A percentile compares a stretch with the other conserved stretches of the same genome.
Conservation (phyloP, 179 eudicot genomes). For the Patellifolia procumbens region DNA sequence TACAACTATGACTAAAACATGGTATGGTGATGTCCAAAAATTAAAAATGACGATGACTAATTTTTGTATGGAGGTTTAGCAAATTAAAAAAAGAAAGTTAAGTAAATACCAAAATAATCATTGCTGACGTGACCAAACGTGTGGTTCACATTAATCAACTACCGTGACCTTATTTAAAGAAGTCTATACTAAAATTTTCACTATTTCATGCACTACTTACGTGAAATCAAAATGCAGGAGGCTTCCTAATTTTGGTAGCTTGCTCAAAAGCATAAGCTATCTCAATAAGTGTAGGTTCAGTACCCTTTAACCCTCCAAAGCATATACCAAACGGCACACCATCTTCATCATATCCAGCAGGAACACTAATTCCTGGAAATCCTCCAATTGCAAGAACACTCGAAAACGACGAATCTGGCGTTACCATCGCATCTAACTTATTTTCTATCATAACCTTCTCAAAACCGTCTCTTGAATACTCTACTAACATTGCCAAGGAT, state of each 20-base stretch:
- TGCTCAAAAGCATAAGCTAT: constrained; percentile 58
- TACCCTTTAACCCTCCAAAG: constrained; percentile 49
- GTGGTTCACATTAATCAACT: no score
- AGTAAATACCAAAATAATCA: no score
- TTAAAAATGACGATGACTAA: no score
- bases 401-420: constrained; percentile 20
- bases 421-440: constrained; percentile 37
- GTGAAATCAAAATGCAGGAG: constrained; percentile 30
- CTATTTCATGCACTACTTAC: no score
- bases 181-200: no score
- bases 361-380: constrained; percentile 43
- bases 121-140: no score
- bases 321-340: constrained; percentile 54
- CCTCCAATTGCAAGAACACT: constrained; percentile 45
- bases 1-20: no score
- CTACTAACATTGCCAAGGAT: constrained; percentile 17
- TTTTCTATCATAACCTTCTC: constrained; percentile 37
- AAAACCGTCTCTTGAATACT: constrained; percentile 33
- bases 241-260: constrained; percentile 46
- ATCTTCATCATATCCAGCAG: constrained; percentile 32
- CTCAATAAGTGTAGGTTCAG: constrained; percentile 47
- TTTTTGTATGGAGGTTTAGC: no score
- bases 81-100: no score
- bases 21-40: no score
- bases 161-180: no score